These are phyloP conservation scores for Cladosporium phlei DNA, from an alignment of 2,329 filamentous ascomycete genomes.

Conservation along the genomic window DNA sequence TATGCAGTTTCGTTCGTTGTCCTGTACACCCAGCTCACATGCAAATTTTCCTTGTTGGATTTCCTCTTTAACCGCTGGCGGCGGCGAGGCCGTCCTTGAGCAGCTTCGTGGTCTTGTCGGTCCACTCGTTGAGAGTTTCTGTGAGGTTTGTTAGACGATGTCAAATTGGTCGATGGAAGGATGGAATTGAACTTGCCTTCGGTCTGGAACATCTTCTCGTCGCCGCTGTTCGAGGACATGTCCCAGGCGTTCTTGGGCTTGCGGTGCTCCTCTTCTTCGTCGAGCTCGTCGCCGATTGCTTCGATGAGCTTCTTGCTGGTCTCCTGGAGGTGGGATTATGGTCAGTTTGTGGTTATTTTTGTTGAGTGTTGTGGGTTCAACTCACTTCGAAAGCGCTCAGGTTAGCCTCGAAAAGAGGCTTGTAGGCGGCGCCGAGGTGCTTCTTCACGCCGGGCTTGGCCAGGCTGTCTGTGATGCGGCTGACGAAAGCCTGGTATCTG, in stretches of 20 bases:
- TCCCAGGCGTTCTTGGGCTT: slow-evolving; percentile 2
- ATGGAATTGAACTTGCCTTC: not conserved
- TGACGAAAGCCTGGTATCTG: slow-evolving; percentile 1
- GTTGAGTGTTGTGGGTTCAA: not conserved
- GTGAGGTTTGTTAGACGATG: not conserved
- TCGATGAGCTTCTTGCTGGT: not conserved
- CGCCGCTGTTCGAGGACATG: not conserved
- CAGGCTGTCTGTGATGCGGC: slow-evolving; percentile 3
- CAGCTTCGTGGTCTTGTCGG: slow-evolving; percentile 7
- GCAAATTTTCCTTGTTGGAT: no score
- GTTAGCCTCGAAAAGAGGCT: slow-evolving; percentile 1
- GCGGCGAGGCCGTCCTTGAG: slow-evolving; percentile 6
- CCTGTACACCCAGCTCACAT: no score
- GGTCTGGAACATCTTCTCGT: not conserved
- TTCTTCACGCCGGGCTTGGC: slow-evolving; percentile 4
- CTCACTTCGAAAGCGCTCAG: not conserved
- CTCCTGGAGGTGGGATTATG: not conserved
- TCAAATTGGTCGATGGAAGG: not conserved
- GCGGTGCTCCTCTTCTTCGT: not conserved
- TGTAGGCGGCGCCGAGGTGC: slow-evolving; percentile 6
- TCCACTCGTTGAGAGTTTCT: slow-evolving; percentile 1
- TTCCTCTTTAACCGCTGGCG: not conserved
- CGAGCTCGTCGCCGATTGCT: not conserved
- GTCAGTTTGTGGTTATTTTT: not conserved
- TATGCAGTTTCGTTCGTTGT: no score